Percentiles rank a stretch among this genome's conserved stretches.
Conservation (phyloP, 768 basidiomycete genomes). For the Boletus vinaceobasis region DNA sequence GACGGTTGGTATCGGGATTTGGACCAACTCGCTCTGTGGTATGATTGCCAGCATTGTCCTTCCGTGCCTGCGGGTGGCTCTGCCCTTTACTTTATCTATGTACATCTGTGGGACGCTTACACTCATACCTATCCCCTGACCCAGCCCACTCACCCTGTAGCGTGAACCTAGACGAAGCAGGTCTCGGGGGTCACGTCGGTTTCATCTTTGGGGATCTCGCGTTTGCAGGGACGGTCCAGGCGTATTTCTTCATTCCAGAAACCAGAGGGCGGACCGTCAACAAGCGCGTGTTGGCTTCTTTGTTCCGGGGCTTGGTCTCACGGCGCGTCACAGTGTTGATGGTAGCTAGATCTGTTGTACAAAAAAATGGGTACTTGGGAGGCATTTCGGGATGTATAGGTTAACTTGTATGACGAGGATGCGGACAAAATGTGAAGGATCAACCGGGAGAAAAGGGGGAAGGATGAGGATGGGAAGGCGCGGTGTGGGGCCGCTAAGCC, state of each 20-base stretch:
- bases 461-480: not conserved
- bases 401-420: slow-evolving; percentile 14
- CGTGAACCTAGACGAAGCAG: slow-evolving; percentile 26
- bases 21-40: slow-evolving; percentile 22
- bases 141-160: slow-evolving; percentile 1
- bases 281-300: slow-evolving; percentile 17
- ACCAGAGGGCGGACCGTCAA: slow-evolving; percentile 27
- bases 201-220: slow-evolving; percentile 28
- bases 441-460: too few relatives aligned
- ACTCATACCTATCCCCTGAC: not conserved
- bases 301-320: not conserved
- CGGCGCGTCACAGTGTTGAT: not conserved
- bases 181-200: slow-evolving; percentile 27
- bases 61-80: slow-evolving; percentile 25
- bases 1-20: slow-evolving; percentile 27
- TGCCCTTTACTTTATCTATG: too few relatives aligned
- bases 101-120: not conserved
- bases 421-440: not conserved
- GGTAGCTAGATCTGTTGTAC: slow-evolving; percentile 30
- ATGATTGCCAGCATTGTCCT: slow-evolving; percentile 26
- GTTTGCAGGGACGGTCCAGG: slow-evolving; percentile 19
- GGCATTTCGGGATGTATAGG: slow-evolving; percentile 19
- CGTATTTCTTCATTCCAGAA: slow-evolving; percentile 28
- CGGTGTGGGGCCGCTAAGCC: too few relatives aligned
- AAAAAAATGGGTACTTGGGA: slow-evolving; percentile 28